Percentiles rank a stretch among this genome's conserved stretches.
Conservation (phyloP, 1,139 yeast genomes). For the Blastobotrys raffinosifermentans region DNA sequence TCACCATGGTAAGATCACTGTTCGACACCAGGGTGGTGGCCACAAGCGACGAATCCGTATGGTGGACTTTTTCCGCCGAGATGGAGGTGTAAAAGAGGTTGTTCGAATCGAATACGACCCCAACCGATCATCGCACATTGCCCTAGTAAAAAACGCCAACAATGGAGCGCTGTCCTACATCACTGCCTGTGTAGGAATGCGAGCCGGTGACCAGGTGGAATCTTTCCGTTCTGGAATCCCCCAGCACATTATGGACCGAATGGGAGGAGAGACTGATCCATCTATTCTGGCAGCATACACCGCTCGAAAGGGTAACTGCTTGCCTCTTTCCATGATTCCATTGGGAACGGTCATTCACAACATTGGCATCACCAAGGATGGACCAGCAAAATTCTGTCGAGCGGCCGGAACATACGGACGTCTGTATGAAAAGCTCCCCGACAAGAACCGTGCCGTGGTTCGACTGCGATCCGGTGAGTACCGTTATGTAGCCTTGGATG, state of each 20-base stretch:
- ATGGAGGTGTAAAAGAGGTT: conserved; percentile 71
- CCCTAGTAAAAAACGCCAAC: conserved; percentile 61
- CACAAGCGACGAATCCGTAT: conserved; percentile 82
- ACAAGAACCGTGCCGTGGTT: conserved; percentile 65
- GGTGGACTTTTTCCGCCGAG: conserved; percentile 66
- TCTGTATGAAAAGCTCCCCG: conserved; percentile 71
- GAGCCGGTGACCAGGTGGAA: conserved; percentile 89
- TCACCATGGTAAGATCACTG: conserved; percentile 79
- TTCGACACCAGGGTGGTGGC: conserved; percentile 97
- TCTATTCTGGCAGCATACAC: conserved; percentile 84
- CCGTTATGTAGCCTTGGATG: conserved; percentile 76
- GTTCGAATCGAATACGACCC: conserved; percentile 94
- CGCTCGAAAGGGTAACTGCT: conserved; percentile 89
- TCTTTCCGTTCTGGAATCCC: conserved; percentile 87
- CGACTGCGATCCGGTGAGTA: conserved; percentile 90
- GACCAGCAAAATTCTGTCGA: conserved; percentile 89
- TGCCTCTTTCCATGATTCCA: conserved; percentile 88
- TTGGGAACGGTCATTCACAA: conserved; percentile 87
- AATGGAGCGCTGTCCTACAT: conserved; percentile 70
- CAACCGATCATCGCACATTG: conserved; percentile 89
- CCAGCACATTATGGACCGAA: conserved; percentile 61
- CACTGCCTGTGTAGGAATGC: conserved; percentile 84
- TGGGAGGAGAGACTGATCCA: conserved; percentile 85
- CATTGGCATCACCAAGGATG: conserved; percentile 67
- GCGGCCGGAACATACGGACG: conserved; percentile 96